phyloP scores from a whole-genome alignment of 331 rosid species.

The Pyrus hybrid region DNA sequence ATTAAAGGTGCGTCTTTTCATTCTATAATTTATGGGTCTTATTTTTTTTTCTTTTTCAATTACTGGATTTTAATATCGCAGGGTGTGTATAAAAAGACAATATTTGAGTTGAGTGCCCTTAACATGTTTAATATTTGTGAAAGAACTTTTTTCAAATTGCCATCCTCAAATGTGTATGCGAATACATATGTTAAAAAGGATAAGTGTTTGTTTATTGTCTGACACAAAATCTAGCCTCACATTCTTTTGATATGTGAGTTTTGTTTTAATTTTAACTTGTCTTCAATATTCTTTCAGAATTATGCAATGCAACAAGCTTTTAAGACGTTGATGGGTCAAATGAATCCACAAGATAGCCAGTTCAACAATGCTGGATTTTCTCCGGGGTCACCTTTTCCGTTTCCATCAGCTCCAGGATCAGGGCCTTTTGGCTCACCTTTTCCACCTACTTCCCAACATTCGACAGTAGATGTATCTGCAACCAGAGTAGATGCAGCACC shows the following conservation, averaged over 20 bases:
- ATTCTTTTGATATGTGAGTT: not conserved
- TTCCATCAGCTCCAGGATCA: slow-evolving; percentile 46
- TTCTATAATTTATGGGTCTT: slow-evolving; percentile 18
- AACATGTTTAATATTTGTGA: not conserved
- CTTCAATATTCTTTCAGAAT: slow-evolving; percentile 39
- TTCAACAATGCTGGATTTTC: slow-evolving; percentile 49
- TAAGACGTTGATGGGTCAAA: slow-evolving; percentile 89
- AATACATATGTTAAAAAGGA: not conserved
- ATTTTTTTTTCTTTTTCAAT: not conserved
- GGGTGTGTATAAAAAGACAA: not conserved
- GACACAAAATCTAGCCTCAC: slow-evolving; percentile 4
- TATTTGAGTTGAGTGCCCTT: not conserved
- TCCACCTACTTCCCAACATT: slow-evolving; percentile 42
- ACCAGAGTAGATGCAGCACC: slow-evolving; percentile 49
- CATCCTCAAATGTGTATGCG: not conserved
- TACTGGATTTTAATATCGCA: not conserved
- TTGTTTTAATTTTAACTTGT: not conserved
- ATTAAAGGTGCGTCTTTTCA: slow-evolving; percentile 68
- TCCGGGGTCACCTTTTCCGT: slow-evolving; percentile 77
- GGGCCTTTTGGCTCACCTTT: slow-evolving; percentile 37
- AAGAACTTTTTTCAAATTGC: not conserved
- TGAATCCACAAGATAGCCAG: slow-evolving; percentile 65
- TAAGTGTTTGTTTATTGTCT: not conserved
- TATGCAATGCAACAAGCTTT: slow-evolving; percentile 99
- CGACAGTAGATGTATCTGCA: slow-evolving; percentile 70